These are phyloP conservation scores for Mycena metata DNA, from an alignment of 768 basidiomycete species.

Conservation along the genomic window DNA sequence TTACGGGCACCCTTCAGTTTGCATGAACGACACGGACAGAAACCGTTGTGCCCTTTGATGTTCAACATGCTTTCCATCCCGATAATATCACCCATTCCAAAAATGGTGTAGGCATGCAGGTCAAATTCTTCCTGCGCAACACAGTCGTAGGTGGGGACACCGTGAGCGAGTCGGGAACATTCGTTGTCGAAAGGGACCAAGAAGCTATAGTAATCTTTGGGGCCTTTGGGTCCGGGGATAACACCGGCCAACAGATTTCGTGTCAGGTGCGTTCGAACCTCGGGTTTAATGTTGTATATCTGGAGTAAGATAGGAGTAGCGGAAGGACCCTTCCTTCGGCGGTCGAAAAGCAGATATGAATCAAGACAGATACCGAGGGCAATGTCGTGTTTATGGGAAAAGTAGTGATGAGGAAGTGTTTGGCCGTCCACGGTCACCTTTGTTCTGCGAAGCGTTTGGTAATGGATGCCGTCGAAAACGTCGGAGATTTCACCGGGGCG, in stretches of 20 bases:
- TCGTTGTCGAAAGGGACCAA: no score
- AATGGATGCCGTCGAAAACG: no score
- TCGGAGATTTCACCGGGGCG: constrained; percentile 43
- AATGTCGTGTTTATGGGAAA: constrained; percentile 54
- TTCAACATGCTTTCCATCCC: constrained; percentile 46
- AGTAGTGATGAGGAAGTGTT: constrained; percentile 45
- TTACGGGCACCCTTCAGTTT: constrained; percentile 44
- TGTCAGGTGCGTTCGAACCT: constrained; percentile 44
- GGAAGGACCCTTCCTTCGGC: constrained; percentile 42
- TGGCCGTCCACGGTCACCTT: constrained; percentile 47
- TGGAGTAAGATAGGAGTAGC: constrained; percentile 59
- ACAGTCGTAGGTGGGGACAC: constrained; percentile 6
- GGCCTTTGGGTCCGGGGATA: constrained; percentile 52
- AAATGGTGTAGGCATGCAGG: constrained; percentile 45
- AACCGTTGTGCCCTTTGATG: constrained; percentile 53
- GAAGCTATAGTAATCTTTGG: constrained; percentile 23
- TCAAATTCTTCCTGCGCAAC: neutral
- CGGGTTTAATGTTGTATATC: constrained; percentile 55
- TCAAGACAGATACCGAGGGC: no score
- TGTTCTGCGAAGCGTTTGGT: constrained; percentile 39
- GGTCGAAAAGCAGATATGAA: no score
- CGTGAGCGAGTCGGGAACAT: neutral
- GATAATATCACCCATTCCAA: constrained; percentile 48
- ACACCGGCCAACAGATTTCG: constrained; percentile 44
- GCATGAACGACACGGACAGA: constrained; percentile 52